Conservation (phyloP, 2,329 filamentous ascomycete species). For the Beauveria rudraprayagi region DNA sequence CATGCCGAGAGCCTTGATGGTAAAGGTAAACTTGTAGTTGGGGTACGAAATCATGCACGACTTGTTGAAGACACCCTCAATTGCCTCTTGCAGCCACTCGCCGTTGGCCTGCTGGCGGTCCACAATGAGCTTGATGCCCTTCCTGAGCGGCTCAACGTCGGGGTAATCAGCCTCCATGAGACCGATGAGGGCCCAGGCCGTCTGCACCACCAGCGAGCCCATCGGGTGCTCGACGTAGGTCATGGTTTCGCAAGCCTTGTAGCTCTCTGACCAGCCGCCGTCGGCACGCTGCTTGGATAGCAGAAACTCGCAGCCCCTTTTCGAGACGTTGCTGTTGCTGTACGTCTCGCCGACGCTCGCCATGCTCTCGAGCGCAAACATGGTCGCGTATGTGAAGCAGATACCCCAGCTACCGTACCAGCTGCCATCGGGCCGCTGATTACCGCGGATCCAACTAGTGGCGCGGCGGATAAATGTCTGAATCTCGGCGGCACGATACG, state of each 20-base stretch:
- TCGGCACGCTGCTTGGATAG: conserved; percentile 77
- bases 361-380: conserved; percentile 91
- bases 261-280: conserved; percentile 95
- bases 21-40: conserved; percentile 97
- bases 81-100: conserved; percentile 91
- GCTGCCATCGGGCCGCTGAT: conserved; percentile 73
- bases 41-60: conserved; percentile 99
- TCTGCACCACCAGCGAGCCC: conserved; percentile 86
- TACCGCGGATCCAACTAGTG: conserved; percentile 71
- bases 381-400: conserved; percentile 93
- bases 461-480: conserved; percentile 62
- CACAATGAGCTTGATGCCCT: conserved; percentile 75
- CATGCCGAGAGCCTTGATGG: conserved; percentile 88
- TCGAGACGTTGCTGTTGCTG: conserved; percentile 60
- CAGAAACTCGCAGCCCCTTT: conserved; percentile 76
- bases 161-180: conserved; percentile 79
- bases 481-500: conserved; percentile 73
- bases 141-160: conserved; percentile 61
- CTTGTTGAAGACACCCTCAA: conserved; percentile 98
- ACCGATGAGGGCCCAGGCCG: conserved; percentile 79
- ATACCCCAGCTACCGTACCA: conserved; percentile 99
- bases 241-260: conserved; percentile 71
- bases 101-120: conserved; percentile 76
- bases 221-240: conserved; percentile 66
- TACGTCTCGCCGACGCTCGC: conserved; percentile 76